These are phyloP conservation scores for Waitea zeae DNA, from an alignment of 1,284 basidiomycete species.

Conservation along the genomic window DNA sequence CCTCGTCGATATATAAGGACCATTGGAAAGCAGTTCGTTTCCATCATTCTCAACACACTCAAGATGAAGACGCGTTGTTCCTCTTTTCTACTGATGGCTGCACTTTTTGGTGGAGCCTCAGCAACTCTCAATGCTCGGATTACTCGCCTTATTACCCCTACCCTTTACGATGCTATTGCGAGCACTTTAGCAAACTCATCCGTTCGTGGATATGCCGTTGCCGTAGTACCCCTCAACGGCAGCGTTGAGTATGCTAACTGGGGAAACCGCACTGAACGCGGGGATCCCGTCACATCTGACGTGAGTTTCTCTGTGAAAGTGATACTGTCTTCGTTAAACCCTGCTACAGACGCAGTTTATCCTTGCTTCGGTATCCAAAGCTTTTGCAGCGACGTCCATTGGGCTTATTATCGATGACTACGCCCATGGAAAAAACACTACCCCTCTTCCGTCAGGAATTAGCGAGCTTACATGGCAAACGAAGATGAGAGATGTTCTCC, in stretches of 20 bases:
- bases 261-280: not conserved
- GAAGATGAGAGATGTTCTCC: conserved; percentile 15
- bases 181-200: not conserved
- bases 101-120: no score
- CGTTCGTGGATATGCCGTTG: not conserved
- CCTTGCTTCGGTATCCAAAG: conserved; percentile 19
- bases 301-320: not conserved
- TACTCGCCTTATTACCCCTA: no score
- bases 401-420: conserved; percentile 21
- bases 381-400: conserved; percentile 17
- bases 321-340: no score
- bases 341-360: conserved; percentile 16
- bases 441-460: conserved; percentile 15
- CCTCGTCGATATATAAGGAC: no score
- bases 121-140: no score
- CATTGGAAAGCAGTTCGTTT: no score
- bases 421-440: conserved; percentile 15
- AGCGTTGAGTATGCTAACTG: not conserved
- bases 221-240: not conserved
- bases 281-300: not conserved
- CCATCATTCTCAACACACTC: no score
- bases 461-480: conserved; percentile 16
- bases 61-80: no score
- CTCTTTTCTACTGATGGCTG: no score
- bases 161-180: no score